These are phyloP conservation scores for Cinnamomum chago DNA, from an alignment of 164 flowering plant genomes.

Conservation along the genomic window DNA sequence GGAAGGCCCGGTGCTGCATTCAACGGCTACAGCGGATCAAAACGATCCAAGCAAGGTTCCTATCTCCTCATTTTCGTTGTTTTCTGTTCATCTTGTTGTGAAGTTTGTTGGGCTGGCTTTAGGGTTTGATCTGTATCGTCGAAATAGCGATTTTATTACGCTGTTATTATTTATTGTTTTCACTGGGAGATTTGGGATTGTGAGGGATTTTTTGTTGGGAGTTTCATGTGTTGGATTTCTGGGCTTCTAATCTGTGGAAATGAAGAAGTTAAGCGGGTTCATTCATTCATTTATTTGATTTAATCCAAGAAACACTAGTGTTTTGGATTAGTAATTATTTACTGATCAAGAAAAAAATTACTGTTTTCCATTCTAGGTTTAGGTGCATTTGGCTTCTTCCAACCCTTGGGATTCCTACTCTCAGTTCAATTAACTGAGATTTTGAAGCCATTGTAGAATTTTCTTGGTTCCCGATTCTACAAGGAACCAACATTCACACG, in stretches of 20 bases:
- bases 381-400: neutral
- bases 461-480: neutral
- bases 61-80: neutral
- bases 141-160: no score
- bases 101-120: neutral
- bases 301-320: neutral
- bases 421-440: neutral
- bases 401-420: no score
- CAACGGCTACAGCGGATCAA: slow-evolving; percentile 32
- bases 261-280: no score
- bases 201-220: neutral
- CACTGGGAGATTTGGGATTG: neutral
- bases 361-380: neutral
- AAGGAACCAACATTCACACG: neutral
- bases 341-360: neutral
- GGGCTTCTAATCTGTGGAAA: no score
- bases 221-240: neutral
- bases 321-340: neutral
- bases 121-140: neutral
- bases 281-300: neutral
- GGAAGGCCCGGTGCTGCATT: slow-evolving; percentile 19
- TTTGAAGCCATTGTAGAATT: neutral
- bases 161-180: neutral
- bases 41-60: slow-evolving; percentile 25
- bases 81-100: neutral